Conservation (phyloP, 1,139 yeast genomes). For the Pichia norvegensis region DNA sequence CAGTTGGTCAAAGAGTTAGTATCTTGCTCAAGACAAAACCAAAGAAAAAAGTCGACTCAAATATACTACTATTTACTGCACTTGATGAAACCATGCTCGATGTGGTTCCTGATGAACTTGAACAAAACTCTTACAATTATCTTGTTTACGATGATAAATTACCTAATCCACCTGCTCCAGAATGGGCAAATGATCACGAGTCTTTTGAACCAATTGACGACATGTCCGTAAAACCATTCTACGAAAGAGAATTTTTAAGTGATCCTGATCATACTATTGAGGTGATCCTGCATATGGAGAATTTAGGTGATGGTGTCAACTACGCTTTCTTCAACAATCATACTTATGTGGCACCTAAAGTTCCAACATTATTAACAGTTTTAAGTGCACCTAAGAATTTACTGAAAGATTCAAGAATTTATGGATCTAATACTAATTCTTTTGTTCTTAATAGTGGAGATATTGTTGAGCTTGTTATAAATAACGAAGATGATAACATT, state of each 20-base stretch:
- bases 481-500: conserved; percentile 65
- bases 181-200: conserved; percentile 19
- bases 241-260: conserved; percentile 36
- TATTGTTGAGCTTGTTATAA: conserved; percentile 57
- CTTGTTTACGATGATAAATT: conserved; percentile 39
- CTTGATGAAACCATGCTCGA: conserved; percentile 65
- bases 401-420: conserved; percentile 42
- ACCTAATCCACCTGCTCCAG: conserved; percentile 16
- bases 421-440: conserved; percentile 62
- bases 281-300: conserved; percentile 57
- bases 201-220: conserved; percentile 41
- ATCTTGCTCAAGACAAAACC: conserved; percentile 51
- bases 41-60: conserved; percentile 32
- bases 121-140: conserved; percentile 47
- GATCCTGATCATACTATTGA: conserved; percentile 56
- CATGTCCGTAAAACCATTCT: conserved; percentile 44
- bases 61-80: conserved; percentile 55
- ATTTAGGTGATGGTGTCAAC: conserved; percentile 62
- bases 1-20: conserved; percentile 67
- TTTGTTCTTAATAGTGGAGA: conserved; percentile 55
- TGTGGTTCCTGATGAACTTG: conserved; percentile 42
- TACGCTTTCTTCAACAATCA: conserved; percentile 70
- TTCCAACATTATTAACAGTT: conserved; percentile 57
- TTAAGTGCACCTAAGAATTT: conserved; percentile 43
- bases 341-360: conserved; percentile 54